Base-by-base conservation (phyloP, 345 rosid genomes). In the Gossypium turneri region DNA sequence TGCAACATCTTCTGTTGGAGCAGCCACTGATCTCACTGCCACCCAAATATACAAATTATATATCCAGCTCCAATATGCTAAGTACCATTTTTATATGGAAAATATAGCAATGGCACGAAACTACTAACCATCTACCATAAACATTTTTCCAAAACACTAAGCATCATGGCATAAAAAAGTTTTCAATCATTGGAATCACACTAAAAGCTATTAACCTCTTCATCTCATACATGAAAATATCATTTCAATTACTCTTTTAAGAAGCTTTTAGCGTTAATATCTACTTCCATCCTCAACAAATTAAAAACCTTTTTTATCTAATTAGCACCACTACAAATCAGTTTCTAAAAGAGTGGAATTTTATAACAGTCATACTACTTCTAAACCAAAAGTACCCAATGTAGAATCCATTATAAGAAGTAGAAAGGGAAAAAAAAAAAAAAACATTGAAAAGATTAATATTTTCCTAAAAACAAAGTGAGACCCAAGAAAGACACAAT, bases 11-110 rank as follows among this genome's bases (percentile, higher is more conserved):
- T 93, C 99, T 16, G 89, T 70, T 27, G 98, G 87, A 61, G 91
- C 90, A 73, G 91, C 93, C 79, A 93, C 96, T 44, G 97, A 83
- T 81, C 88, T 88, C 77, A 95, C 99, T 92, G 87, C 72, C 73
- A 78, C 19, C 56, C 43, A 78, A 17, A 83, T 6, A 64, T n/a
- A 41, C 72, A 52, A 45, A 38, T 20, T 53, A 50, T 19, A 53
- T 7, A 44, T 72, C 57, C 63, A 77, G 69, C 22, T 48, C n/a
- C 16, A 22, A 20, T 29, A 25, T 20, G 62, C 29, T 61, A 4
- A 34, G 55, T 57, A 38, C 41, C 45, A n/a, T 50, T 45, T 19
- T 15, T 29, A 11, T 19, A 12, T 24, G 52, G 45, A 70, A 79
- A 71, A 69, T 43, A n/a, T 1, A 70, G 11, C 43, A 43, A 72